Evolutionary conservation across 768 basidiomycete genomes (phyloP), one percentile per base, ranked within the genome.

Genomic region (Crassisporium funariophilum): DNA sequence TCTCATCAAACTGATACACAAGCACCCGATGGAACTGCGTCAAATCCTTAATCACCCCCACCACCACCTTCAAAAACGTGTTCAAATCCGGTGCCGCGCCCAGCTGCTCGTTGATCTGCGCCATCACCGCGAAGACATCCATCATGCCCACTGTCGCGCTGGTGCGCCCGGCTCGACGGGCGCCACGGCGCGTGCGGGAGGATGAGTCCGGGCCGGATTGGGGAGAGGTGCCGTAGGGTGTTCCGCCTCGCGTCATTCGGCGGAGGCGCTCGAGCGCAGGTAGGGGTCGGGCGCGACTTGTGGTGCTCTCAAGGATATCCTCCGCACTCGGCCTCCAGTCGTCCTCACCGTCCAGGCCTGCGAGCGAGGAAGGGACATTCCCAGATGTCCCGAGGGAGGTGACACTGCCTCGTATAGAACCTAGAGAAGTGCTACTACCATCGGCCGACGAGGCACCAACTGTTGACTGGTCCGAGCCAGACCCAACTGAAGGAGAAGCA

Each of bases 1-100:
- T 46, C 57, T 88, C 84, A 63, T 91, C 86, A 56, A 91, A 89
- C 65, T 89, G 88, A 59, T 91, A 93, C 7, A 89, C 74, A 64
- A 93, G 68, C 23, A 89, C 86, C 16, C 89, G 78, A 59, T 91
- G 88, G 63, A 90, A 91, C 60, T 86, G 85, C 11, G 86, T 86
- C 48, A 93, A 60, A 61, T 93, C 88, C 66, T 86, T 85, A 54
- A 90, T 64, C 20, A 76, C 63, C 1, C 88, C 87, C 3, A 86
- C 87, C 1, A 82, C 78, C 37, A 90, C 74, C 57, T 90, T 83
- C 57, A 91, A 66, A 61, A 89, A 88, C 20, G 71, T 72, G 15
- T 85, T 79, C 46, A 91, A 60, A 53, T 86, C 83, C 1, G 77
- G 68, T 11, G 86, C 83, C 12, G 74, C 71, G 1, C 81, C 81